phyloP scores from a whole-genome alignment of 2,329 filamentous ascomycete species.

The Botrytis medusae region DNA sequence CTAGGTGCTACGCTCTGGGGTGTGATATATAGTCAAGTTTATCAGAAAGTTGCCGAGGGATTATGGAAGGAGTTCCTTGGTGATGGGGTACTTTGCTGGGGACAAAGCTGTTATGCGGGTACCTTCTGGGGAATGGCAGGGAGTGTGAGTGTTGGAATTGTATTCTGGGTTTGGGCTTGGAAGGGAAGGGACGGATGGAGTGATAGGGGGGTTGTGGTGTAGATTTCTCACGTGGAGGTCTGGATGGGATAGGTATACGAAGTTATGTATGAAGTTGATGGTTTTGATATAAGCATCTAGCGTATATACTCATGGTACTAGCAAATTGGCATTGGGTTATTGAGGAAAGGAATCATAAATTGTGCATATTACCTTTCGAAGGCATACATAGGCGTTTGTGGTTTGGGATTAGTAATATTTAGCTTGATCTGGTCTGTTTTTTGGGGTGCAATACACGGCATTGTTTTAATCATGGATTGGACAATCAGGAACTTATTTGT shows the following conservation, averaged over 20 bases:
- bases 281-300: neutral
- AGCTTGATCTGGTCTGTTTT: neutral
- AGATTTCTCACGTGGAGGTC: constrained; percentile 8
- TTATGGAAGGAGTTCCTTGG: constrained; percentile 41
- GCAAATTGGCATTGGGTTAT: neutral
- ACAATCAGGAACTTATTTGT: neutral
- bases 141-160: constrained; percentile 76
- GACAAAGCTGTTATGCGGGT: constrained; percentile 73
- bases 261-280: neutral
- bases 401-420: neutral
- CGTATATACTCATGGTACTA: neutral
- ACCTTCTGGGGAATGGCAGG: constrained; percentile 85
- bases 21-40: constrained; percentile 79
- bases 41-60: constrained; percentile 63
- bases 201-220: constrained; percentile 70
- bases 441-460: neutral
- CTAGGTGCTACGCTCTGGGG: constrained; percentile 88
- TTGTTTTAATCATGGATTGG: neutral
- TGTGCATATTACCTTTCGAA: neutral
- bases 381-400: neutral
- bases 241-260: neutral
- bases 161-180: constrained; percentile 73
- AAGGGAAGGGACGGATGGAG: constrained; percentile 75
- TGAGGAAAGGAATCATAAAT: neutral
- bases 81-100: constrained; percentile 70